A percentile compares a stretch with the other conserved stretches of the same genome.
These are phyloP conservation scores for Lentinula novae-zelandiae DNA, from an alignment of 1,284 basidiomycete genomes.

Conservation along the genomic window DNA sequence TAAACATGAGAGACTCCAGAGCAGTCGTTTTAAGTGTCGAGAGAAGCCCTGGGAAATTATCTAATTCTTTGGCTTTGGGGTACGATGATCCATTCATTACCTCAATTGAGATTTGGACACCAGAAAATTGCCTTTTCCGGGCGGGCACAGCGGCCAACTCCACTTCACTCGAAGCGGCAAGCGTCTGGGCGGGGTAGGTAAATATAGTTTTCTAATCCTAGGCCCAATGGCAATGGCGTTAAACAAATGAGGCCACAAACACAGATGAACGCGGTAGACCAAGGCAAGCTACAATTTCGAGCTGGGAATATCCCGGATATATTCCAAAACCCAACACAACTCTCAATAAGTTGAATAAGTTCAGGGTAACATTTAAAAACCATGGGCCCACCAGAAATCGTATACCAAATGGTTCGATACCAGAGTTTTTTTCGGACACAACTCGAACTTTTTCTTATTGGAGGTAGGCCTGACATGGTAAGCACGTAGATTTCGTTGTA, in stretches of 20 bases:
- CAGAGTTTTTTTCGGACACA: too few species aligned
- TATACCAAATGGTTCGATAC: background rate
- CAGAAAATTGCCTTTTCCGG: background rate
- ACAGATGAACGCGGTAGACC: background rate
- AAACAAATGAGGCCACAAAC: too few species aligned
- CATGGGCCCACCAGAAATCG: background rate
- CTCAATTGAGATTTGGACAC: background rate
- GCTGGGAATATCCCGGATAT: too few species aligned
- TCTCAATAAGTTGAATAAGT: too few species aligned
- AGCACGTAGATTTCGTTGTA: too few species aligned
- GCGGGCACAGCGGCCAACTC: background rate
- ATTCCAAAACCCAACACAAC: too few species aligned
- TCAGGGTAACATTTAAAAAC: background rate
- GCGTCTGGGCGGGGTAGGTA: too few species aligned
- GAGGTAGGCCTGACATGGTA: too few species aligned
- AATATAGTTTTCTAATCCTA: too few species aligned
- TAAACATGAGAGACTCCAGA: background rate
- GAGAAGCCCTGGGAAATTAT: slow-evolving; percentile 1
- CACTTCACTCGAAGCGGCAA: too few species aligned
- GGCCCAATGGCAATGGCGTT: too few species aligned
- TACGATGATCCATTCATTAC: background rate
- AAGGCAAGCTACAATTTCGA: background rate
- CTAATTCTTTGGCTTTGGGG: background rate
- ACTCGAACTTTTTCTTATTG: too few species aligned
- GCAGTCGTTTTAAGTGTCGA: background rate